Conservation (phyloP, 352 stramenopile genomes). For the Globisporangium alternatum region DNA sequence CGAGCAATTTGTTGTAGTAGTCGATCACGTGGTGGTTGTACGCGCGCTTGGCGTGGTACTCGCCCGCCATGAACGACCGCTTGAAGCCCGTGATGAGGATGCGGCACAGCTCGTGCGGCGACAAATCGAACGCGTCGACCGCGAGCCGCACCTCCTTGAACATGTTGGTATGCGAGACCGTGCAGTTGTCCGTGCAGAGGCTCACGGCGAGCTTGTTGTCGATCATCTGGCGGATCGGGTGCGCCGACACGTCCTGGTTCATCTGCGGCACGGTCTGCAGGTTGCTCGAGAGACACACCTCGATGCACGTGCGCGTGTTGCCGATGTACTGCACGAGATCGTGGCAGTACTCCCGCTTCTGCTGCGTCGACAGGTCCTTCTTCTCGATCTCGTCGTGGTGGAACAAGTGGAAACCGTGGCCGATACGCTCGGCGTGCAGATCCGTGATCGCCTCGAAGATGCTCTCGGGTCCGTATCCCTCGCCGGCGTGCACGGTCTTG, state of each 20-base stretch:
- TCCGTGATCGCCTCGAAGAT: conserved; percentile 88
- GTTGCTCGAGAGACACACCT: conserved; percentile 88
- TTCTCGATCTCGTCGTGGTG: conserved; percentile 72
- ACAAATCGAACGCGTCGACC: conserved; percentile 76
- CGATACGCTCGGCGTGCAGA: conserved; percentile 83
- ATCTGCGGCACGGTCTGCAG: conserved; percentile 83
- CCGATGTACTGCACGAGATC: conserved; percentile 83
- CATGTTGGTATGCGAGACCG: conserved; percentile 85
- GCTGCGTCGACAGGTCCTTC: conserved; percentile 38
- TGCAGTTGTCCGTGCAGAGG: conserved; percentile 88
- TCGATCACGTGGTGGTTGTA: conserved; percentile 87
- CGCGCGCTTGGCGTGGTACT: conserved; percentile 69
- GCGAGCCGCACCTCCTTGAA: conserved; percentile 77
- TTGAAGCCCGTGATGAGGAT: conserved; percentile 87
- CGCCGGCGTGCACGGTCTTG: conserved; percentile 86
- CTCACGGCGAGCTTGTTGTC: conserved; percentile 77
- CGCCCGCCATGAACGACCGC: conserved; percentile 79
- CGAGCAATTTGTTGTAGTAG: conserved; percentile 80
- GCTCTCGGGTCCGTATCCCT: conserved; percentile 84
- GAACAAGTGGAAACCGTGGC: conserved; percentile 84
- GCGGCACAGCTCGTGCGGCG: conserved; percentile 62
- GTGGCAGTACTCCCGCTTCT: conserved; percentile 67
- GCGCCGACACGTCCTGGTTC: conserved; percentile 60
- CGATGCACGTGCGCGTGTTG: conserved; percentile 76
- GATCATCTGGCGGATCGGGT: conserved; percentile 82